Evolutionary conservation across 2,329 filamentous ascomycete genomes (phyloP), one percentile per base, ranked within the genome.

Genomic region (Fusarium fracticaudum): DNA sequence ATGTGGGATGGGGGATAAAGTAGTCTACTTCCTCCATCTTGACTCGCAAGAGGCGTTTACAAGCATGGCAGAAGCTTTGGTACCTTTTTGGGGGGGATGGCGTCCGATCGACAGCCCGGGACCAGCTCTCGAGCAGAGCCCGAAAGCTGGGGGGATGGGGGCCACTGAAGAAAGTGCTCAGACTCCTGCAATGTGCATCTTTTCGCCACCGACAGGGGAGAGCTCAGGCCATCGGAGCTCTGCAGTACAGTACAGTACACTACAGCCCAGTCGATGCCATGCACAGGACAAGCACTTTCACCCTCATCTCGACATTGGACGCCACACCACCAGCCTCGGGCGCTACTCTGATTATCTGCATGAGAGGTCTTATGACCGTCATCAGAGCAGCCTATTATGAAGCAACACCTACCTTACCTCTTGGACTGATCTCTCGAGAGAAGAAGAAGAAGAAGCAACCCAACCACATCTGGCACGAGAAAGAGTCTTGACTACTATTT

Each of bases 241-340:
- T 35, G 13, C 33, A 33, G 33, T 14, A 2, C 33, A 33, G 13
- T 13, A 7, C 31, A 14, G 29, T 33, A 33, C 33, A 35, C 18
- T 45, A 45, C 24, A 45, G 17, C 15, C 17, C 45, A 57, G 47
- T 37, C 20, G 43, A 61, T 48, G 48, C 40, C 50, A 65, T 60
- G 33, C 48, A 40, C 44, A 45, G 45, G 41, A 35, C 44, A 51
- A 50, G 41, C 63, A 53, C 63, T 45, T 57, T 64, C 47, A 66
- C 60, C 51, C 33, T 50, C 59, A 57, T 45, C 37, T 64, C 35
- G 43, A 54, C 67, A 74, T 62, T 74, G 66, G 75, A 68, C 75
- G 71, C 73, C 75, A 77, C 73, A 53, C 24, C 40, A 64, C 50
- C 69, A 72, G 64, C 54, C 58, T 64, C 57, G 41, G 55, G 53